Conservation (phyloP, 768 basidiomycete genomes). For the Podaxis sp. region DNA sequence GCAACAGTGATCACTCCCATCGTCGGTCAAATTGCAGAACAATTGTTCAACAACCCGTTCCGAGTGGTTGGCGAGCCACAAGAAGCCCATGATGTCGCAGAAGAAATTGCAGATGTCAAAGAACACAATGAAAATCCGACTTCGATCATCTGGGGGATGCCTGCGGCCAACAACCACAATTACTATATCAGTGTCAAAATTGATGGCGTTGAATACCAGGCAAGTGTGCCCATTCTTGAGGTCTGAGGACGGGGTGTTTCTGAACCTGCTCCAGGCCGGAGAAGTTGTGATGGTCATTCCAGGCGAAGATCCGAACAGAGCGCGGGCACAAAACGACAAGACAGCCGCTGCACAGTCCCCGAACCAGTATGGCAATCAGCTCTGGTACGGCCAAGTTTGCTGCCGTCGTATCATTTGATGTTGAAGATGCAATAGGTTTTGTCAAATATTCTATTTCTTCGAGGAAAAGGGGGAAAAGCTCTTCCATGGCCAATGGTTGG, state of each 20-base stretch:
- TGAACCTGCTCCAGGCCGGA: constrained; percentile 42
- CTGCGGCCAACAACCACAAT: constrained; percentile 15
- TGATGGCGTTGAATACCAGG: constrained; percentile 58
- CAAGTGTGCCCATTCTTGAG: constrained; percentile 24
- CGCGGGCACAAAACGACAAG: constrained; percentile 38
- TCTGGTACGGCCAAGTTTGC: constrained; percentile 48
- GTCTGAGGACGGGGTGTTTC: not conserved
- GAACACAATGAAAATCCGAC: constrained; percentile 23
- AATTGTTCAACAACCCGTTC: constrained; percentile 47
- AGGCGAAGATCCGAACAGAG: constrained; percentile 45
- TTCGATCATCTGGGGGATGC: constrained; percentile 34
- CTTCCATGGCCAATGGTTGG: constrained; percentile 73
- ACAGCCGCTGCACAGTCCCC: constrained; percentile 36
- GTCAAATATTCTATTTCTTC: constrained; percentile 63
- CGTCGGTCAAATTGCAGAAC: constrained; percentile 42
- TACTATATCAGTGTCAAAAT: constrained; percentile 48
- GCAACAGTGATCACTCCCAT: constrained; percentile 34
- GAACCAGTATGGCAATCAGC: constrained; percentile 54
- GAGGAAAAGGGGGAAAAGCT: constrained; percentile 40
- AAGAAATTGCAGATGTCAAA: constrained; percentile 23
- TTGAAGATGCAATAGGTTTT: constrained; percentile 51
- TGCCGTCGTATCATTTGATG: not conserved
- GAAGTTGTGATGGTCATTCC: constrained; percentile 64
- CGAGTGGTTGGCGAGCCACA: constrained; percentile 30
- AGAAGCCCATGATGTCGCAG: constrained; percentile 28